phyloP scores from a whole-genome alignment of 2,329 filamentous ascomycete species.

The Macroventuria anomochaeta region DNA sequence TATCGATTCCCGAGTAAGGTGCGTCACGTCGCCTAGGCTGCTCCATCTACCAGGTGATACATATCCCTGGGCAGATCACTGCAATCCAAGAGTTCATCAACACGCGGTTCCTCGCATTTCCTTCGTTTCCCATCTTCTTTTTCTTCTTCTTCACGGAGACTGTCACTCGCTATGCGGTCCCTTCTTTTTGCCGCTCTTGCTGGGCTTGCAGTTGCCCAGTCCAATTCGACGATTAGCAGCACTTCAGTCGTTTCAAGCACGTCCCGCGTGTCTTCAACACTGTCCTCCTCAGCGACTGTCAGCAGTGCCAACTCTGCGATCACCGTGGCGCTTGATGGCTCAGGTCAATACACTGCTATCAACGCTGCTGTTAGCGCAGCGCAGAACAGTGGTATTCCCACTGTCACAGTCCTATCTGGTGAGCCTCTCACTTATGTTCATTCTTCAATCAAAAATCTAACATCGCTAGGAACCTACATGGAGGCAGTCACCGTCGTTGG shows the following conservation, averaged over 20 bases:
- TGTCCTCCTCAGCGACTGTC: conserved; percentile 2
- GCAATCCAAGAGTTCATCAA: conserved; percentile 5
- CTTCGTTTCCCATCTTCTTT: neutral
- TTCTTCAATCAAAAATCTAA: neutral
- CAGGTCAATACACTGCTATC: conserved; percentile 56
- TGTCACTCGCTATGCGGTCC: conserved; percentile 23
- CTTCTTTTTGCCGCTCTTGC: conserved; percentile 14
- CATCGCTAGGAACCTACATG: conserved; percentile 46
- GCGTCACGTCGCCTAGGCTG: neutral
- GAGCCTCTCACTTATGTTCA: neutral
- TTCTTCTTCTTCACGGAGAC: neutral
- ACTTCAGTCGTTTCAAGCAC: conserved; percentile 1
- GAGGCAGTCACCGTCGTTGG: conserved; percentile 52
- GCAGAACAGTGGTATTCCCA: conserved; percentile 50
- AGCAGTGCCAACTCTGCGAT: conserved; percentile 37
- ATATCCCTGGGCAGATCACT: conserved; percentile 21
- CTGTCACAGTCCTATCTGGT: conserved; percentile 54
- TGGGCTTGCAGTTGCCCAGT: conserved; percentile 25
- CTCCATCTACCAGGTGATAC: neutral
- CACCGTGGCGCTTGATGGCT: conserved; percentile 55
- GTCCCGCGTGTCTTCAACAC: conserved; percentile 10
- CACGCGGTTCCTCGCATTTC: neutral
- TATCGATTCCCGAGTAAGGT: neutral
- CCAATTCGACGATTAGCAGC: conserved; percentile 14
- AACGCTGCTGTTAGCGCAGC: conserved; percentile 54